These are phyloP conservation scores for Amanita brunnescens DNA, from an alignment of 768 basidiomycete genomes.

Conservation along the genomic window DNA sequence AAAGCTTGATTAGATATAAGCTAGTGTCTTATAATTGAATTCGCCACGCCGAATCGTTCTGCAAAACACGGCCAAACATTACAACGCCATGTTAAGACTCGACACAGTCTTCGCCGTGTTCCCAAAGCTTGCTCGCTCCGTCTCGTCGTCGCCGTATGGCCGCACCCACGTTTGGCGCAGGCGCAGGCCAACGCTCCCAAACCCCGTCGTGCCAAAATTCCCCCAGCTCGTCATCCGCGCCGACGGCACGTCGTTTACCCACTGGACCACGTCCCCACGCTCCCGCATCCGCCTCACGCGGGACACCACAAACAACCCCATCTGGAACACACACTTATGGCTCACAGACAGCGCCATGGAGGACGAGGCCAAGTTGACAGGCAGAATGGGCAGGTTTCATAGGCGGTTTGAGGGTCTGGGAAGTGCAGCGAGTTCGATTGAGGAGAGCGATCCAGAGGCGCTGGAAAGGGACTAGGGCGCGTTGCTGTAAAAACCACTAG, in stretches of 20 bases:
- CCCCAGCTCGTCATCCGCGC: conserved; percentile 80
- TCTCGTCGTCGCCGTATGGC: conserved; percentile 76
- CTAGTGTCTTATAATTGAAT: too few species aligned
- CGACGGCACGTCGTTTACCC: conserved; percentile 82
- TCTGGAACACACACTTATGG: conserved; percentile 67
- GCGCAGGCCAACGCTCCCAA: conserved; percentile 59
- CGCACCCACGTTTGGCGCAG: conserved; percentile 77
- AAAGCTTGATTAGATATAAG: too few species aligned
- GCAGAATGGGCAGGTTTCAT: conserved; percentile 75
- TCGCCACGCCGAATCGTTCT: too few species aligned
- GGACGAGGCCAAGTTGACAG: conserved; percentile 65
- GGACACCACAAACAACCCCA: conserved; percentile 82
- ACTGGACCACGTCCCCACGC: conserved; percentile 84
- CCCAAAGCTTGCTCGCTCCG: conserved; percentile 11
- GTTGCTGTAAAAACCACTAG: too few species aligned
- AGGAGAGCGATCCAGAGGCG: conserved; percentile 35
- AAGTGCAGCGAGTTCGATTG: conserved; percentile 22
- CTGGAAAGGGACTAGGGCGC: too few species aligned
- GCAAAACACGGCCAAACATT: too few species aligned
- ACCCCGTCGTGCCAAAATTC: conserved; percentile 80
- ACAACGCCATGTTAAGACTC: too few species aligned
- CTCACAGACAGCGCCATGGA: conserved; percentile 44
- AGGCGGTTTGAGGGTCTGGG: conserved; percentile 54
- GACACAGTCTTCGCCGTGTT: too few species aligned
- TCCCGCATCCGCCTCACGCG: conserved; percentile 70